phyloP scores from a whole-genome alignment of 2,329 filamentous ascomycete genomes.

The Macrophomina phaseolina region DNA sequence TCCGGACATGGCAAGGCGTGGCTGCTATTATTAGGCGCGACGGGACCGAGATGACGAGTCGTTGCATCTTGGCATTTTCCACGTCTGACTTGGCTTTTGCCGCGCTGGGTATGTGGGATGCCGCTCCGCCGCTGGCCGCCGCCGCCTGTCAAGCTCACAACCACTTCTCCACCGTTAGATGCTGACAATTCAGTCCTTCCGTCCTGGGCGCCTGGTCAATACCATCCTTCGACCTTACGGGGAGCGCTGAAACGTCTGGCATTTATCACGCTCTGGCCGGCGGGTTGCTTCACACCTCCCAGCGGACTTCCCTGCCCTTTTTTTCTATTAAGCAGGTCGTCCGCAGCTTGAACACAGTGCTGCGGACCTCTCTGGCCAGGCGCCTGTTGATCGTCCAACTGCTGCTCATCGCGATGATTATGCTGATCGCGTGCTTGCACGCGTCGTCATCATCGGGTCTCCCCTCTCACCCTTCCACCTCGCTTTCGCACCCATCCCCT shows the following conservation, averaged over 20 bases:
- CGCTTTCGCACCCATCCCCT: neutral
- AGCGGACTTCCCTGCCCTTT: neutral
- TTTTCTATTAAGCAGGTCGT: neutral
- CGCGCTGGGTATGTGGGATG: no score
- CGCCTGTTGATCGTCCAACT: neutral
- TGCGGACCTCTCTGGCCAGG: no score
- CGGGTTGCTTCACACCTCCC: no score
- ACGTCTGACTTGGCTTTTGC: conserved; percentile 8
- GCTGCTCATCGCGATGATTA: neutral
- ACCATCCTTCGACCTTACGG: neutral
- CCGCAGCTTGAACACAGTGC: neutral
- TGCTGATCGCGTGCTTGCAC: neutral
- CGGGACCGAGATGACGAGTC: conserved; percentile 5
- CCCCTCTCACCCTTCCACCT: neutral
- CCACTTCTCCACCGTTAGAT: neutral
- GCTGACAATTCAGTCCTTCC: conserved; percentile 1
- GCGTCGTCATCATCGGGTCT: neutral
- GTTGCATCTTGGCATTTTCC: neutral
- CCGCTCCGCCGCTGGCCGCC: neutral
- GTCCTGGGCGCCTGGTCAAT: neutral
- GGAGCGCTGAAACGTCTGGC: neutral
- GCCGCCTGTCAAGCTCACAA: neutral
- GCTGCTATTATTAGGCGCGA: neutral
- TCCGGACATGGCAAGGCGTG: neutral
- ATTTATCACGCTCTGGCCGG: neutral